Evolutionary conservation across 2,329 filamentous ascomycete species (phyloP), one percentile per base, ranked within the genome.

Genomic region (Pseudocercospora cruenta): DNA sequence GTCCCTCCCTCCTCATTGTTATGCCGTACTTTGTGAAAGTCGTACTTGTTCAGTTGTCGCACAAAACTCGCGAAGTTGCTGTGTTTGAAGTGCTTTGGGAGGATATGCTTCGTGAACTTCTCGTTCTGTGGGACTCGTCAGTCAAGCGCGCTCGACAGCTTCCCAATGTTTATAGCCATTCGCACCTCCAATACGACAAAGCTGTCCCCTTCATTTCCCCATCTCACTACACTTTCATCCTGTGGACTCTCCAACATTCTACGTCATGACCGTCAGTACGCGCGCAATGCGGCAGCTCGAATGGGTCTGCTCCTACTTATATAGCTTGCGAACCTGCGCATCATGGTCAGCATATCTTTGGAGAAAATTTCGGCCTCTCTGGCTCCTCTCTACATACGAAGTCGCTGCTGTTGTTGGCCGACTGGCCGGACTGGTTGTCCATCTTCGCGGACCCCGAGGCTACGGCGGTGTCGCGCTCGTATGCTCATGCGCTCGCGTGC

Each of bases 31-130:
- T 99, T 99, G 84, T 99, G 95, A 74, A 99, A 99, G 81, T 84
- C 82, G 71, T 86, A 86, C 79, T 85, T 84, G 69, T 84, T 84
- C 62, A 92, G 80, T 72, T 92, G 90, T 47, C 90, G 87, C 45
- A 92, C 90, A 71, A 92, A 92, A 1, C 90, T 92, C 9, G 90
- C 89, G 76, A 91, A 92, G 74, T 92, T 92, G 79, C 91, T 91
- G 78, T 98, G 95, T 81, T 99, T 99, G 85, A 99, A 99, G 76
- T 98, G 93, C 78, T 98, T 97, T 2, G 95, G 95, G 16, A 99
- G 87, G 73, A 99, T 96, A 45, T 92, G 91, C 79, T 97, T 97
- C 22, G 95, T 98, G 77, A 99, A 99, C 79, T 96, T 97, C 79
- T 98, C 94, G 79, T 96, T 96, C 94, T 97, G 78, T n/a, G 33